These are phyloP conservation scores for Xanthoparmelia taractica DNA, from an alignment of 495 filamentous ascomycete genomes.

Conservation along the genomic window DNA sequence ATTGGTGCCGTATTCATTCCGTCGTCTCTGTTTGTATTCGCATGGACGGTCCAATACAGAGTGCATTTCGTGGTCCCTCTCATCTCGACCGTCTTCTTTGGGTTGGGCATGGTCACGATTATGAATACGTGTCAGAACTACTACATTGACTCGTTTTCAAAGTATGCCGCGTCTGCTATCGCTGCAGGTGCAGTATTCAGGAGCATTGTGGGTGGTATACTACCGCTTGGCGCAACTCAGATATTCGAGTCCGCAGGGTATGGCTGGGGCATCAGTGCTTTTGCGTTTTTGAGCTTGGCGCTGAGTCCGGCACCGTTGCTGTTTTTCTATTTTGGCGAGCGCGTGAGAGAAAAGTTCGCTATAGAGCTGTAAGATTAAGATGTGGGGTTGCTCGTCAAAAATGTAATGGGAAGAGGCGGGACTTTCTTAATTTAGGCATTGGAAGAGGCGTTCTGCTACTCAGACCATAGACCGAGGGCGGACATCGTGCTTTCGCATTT, in stretches of 20 bases:
- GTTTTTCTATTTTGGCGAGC: conserved; percentile 47
- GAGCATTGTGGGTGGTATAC: conserved; percentile 47
- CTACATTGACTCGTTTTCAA: conserved; percentile 58
- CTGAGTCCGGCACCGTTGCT: conserved; percentile 45
- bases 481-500: too few relatives aligned
- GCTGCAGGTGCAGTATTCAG: conserved; percentile 49
- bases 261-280: conserved; percentile 50
- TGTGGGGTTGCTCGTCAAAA: too few relatives aligned
- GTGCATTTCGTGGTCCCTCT: conserved; percentile 55
- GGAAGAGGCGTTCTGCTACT: neutral
- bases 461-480: too few relatives aligned
- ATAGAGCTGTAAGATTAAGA: conserved; percentile 25
- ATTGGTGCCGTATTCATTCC: conserved; percentile 43
- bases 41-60: conserved; percentile 51
- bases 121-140: conserved; percentile 55
- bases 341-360: conserved; percentile 39
- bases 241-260: conserved; percentile 47
- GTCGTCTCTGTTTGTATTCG: conserved; percentile 55
- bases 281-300: conserved; percentile 47
- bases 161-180: conserved; percentile 53
- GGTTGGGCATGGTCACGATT: conserved; percentile 53
- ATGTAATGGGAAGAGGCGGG: neutral
- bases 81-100: conserved; percentile 48
- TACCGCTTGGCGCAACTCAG: conserved; percentile 45
- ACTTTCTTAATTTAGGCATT: neutral